Evolutionary conservation across 495 filamentous ascomycete species (phyloP).

Genomic region (Aspergillus ostianus): DNA sequence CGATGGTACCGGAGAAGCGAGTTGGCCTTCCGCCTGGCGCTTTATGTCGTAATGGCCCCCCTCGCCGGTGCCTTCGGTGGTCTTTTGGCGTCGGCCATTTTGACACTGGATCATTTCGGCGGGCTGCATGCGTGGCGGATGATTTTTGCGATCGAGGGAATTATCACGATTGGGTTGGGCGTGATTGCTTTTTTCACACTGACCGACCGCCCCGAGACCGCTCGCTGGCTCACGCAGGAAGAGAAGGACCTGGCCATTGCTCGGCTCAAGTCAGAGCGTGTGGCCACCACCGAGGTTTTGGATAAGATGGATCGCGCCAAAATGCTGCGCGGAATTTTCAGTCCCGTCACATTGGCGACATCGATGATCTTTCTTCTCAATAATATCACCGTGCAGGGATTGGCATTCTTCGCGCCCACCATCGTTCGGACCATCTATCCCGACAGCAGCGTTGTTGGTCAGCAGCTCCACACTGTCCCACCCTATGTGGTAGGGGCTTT

Average conservation of each 20-base stretch:
- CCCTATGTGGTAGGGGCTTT: constrained; percentile 69
- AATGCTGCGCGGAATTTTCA: constrained; percentile 48
- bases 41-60: constrained; percentile 59
- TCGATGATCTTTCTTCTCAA: constrained; percentile 52
- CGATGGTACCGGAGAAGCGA: constrained; percentile 70
- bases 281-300: constrained; percentile 61
- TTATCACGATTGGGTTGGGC: constrained; percentile 62
- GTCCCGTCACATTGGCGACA: constrained; percentile 46
- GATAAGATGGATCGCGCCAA: constrained; percentile 47
- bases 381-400: constrained; percentile 55
- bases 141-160: constrained; percentile 74
- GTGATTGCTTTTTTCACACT: constrained; percentile 57
- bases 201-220: constrained; percentile 66
- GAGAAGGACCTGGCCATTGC: constrained; percentile 64
- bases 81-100: constrained; percentile 59
- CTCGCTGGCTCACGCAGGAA: constrained; percentile 60
- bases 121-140: constrained; percentile 61
- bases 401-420: constrained; percentile 71
- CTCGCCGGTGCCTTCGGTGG: constrained; percentile 71
- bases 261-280: constrained; percentile 61
- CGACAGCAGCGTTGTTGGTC: constrained; percentile 49
- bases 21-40: constrained; percentile 56
- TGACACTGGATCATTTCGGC: constrained; percentile 44
- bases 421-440: constrained; percentile 66
- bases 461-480: constrained; percentile 68